Evolutionary conservation across 208 protist species (phyloP).

Genomic region (Polymyxa betae): DNA sequence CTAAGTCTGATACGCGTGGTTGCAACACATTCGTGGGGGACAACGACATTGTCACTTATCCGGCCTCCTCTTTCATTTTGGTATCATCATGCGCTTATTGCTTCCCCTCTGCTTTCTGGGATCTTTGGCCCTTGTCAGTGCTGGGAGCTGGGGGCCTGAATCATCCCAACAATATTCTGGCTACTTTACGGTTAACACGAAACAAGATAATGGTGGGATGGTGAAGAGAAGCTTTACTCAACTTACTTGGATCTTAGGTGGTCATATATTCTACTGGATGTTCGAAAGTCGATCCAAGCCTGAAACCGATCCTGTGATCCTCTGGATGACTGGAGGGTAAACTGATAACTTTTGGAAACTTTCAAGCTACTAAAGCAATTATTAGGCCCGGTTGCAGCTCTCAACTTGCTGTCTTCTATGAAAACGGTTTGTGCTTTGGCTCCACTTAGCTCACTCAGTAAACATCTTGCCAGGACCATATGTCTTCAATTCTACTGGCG

Average conservation of each 20-base stretch:
- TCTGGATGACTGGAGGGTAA: conserved; percentile 75
- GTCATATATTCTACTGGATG: conserved; percentile 70
- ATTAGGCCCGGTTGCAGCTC: conserved; percentile 61
- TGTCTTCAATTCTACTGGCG: not conserved
- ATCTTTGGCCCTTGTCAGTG: no score
- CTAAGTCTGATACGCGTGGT: no score
- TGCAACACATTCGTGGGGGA: no score
- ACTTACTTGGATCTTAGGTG: not conserved
- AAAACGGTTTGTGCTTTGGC: conserved; percentile 67
- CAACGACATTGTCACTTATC: no score
- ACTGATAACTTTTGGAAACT: conserved; percentile 2
- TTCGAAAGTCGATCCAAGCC: conserved; percentile 67
- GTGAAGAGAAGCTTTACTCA: not conserved
- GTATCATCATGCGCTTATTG: no score
- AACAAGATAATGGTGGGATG: not conserved
- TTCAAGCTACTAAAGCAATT: not conserved
- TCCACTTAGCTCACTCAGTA: not conserved
- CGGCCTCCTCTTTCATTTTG: no score
- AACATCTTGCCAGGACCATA: not conserved
- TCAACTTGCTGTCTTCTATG: conserved; percentile 66
- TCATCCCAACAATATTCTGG: not conserved
- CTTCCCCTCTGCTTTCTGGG: no score
- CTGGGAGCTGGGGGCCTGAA: not conserved
- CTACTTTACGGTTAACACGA: not conserved
- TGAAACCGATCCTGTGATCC: conserved; percentile 66